phyloP scores from a whole-genome alignment of 2,329 filamentous ascomycete genomes.

The Geosmithia flava region DNA sequence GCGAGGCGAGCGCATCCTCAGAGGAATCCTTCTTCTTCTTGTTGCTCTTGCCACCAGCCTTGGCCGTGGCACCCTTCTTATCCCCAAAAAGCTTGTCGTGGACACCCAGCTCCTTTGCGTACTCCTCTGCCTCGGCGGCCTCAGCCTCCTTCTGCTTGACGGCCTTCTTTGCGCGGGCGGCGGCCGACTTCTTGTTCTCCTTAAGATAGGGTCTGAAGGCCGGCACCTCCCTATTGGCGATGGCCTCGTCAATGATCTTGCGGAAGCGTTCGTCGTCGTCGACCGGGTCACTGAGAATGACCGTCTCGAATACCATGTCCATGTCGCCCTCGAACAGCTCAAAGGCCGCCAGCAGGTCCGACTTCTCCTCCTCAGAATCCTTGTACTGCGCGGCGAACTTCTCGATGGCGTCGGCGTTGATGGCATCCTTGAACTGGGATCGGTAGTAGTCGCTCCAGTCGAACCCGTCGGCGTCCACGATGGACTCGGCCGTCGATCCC shows the following conservation, averaged over 20 bases:
- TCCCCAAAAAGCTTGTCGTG: conserved; percentile 54
- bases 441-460: conserved; percentile 86
- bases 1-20: conserved; percentile 50
- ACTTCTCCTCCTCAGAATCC: conserved; percentile 71
- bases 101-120: conserved; percentile 63
- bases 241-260: conserved; percentile 68
- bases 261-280: conserved; percentile 82
- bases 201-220: conserved; percentile 57
- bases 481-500: conserved; percentile 74
- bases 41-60: conserved; percentile 9
- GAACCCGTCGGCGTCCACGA: conserved; percentile 69
- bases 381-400: conserved; percentile 72
- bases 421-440: conserved; percentile 65
- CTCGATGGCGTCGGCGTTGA: conserved; percentile 63
- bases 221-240: conserved; percentile 54
- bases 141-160: conserved; percentile 36
- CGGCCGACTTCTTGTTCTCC: conserved; percentile 55
- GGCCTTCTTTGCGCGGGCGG: conserved; percentile 47
- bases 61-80: conserved; percentile 17
- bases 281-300: conserved; percentile 78
- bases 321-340: conserved; percentile 61
- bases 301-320: conserved; percentile 62
- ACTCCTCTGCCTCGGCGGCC: conserved; percentile 58
- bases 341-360: conserved; percentile 68
- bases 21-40: conserved; percentile 27